Evolutionary conservation across 352 stramenopile genomes (phyloP), one percentile per base, ranked within the genome.

Genomic region (Pythium insidiosum): DNA sequence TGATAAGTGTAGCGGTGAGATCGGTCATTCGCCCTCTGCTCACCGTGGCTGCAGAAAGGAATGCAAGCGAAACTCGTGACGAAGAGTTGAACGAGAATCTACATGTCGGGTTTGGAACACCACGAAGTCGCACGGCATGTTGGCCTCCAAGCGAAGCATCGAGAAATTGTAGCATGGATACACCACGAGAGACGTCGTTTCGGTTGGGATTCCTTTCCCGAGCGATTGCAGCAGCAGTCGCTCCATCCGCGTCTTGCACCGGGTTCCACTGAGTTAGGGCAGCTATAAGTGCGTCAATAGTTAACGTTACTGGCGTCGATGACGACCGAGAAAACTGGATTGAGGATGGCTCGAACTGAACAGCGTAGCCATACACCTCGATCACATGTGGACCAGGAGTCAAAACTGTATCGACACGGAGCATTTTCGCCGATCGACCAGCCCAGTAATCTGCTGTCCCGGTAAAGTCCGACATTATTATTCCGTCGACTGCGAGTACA

Each of bases 271-370:
- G 63, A 15, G 56, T 68, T 24, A 79, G 19, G 15, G 65, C 62
- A 16, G 34, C 45, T 23, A 66, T 31, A 20, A 79, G 50, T 4
- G 43, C 36, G 26, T 23, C 31, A 5, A 65, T 50, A 0, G 68
- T 68, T 16, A 55, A 43, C 11, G 59, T 38, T 7, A 34, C 35
- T 16, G 61, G 50, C 11, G 38, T 40, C 9, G 71, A 64, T 24
- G 59, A 52, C 2, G 57, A 61, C 0, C 71, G 63, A 23, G 63
- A 62, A 49, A 79, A 84, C 16, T 68, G 73, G 11, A 84, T 62
- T 12, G 63, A 71, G 19, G 68, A 63, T 0, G 56, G 24, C 44
- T 84, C 71, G 35, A 81, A 79, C 11, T 61, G 67, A 13, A 47
- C 49, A 2, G 66, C 47, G 15, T 61, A 22, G 1, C 56, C 71